Evolutionary conservation across 140 eudicot species (phyloP).

Genomic region (Artemisia princeps): DNA sequence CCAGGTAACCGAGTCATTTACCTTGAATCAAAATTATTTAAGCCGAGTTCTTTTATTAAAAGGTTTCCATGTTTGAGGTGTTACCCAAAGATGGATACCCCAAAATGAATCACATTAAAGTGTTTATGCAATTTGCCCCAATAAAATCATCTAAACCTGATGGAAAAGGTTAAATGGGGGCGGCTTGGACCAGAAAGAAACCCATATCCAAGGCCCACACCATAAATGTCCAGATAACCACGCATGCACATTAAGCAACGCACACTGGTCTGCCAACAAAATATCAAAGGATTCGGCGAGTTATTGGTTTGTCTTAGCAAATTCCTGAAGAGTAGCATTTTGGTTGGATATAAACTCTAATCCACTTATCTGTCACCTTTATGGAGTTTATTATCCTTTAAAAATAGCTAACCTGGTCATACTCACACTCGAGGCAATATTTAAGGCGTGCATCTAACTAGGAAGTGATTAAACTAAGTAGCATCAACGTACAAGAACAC

Average conservation of each 20-base stretch:
- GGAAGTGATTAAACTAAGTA: background rate
- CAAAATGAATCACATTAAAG: too few relatives aligned
- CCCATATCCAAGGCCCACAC: background rate
- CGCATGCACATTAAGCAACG: background rate
- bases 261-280: constrained; percentile 7
- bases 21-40: too few relatives aligned
- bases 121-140: too few relatives aligned
- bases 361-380: background rate
- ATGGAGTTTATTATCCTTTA: background rate
- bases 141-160: too few relatives aligned
- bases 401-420: background rate
- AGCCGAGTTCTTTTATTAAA: too few relatives aligned
- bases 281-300: too few relatives aligned
- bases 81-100: too few relatives aligned
- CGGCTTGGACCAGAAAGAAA: background rate
- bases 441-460: background rate
- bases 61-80: too few relatives aligned
- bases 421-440: background rate
- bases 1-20: too few relatives aligned
- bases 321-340: too few relatives aligned
- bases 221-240: background rate
- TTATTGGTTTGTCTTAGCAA: background rate
- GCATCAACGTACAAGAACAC: constrained; percentile 3
- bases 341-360: too few relatives aligned
- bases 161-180: too few relatives aligned